Percentiles rank a stretch among this genome's conserved stretches.
Evolutionary conservation across 495 filamentous ascomycete species (phyloP).

Genomic region (Penicillium turbatum): DNA sequence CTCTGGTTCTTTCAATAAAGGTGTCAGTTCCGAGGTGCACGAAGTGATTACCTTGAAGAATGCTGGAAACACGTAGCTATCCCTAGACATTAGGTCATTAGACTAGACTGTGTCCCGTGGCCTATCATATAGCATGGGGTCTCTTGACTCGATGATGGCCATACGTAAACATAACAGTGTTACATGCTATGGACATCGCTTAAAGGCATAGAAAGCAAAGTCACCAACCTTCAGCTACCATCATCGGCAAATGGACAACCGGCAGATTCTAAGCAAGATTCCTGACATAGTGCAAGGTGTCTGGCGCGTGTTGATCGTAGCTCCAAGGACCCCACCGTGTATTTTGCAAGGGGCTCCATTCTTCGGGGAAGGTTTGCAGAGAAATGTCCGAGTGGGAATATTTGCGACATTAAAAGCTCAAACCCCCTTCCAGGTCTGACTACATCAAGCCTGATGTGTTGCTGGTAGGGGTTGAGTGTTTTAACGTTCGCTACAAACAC

Average conservation of each 20-base stretch:
- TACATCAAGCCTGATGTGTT: not conserved
- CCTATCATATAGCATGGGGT: too few species aligned
- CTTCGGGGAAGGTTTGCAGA: not conserved
- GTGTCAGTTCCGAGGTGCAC: not conserved
- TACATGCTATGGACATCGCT: not conserved
- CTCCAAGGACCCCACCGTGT: not conserved
- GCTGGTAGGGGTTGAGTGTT: not conserved
- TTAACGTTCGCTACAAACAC: not conserved
- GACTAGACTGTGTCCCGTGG: not conserved
- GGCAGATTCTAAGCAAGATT: not conserved
- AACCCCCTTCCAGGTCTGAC: not conserved
- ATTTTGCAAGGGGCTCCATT: conserved; percentile 7
- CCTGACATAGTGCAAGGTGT: not conserved
- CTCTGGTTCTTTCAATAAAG: not conserved
- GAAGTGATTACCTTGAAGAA: not conserved
- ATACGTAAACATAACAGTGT: not conserved
- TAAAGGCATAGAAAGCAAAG: not conserved
- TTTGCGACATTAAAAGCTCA: conserved; percentile 1
- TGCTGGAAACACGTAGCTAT: not conserved
- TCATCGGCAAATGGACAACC: not conserved
- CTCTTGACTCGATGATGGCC: too few species aligned
- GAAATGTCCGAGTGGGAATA: conserved; percentile 2
- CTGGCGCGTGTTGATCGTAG: not conserved
- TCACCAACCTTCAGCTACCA: not conserved
- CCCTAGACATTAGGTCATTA: conserved; percentile 4